Evolutionary conservation across 495 filamentous ascomycete genomes (phyloP), one percentile per base, ranked within the genome.

Genomic region (Annulohypoxylon maeteangense): DNA sequence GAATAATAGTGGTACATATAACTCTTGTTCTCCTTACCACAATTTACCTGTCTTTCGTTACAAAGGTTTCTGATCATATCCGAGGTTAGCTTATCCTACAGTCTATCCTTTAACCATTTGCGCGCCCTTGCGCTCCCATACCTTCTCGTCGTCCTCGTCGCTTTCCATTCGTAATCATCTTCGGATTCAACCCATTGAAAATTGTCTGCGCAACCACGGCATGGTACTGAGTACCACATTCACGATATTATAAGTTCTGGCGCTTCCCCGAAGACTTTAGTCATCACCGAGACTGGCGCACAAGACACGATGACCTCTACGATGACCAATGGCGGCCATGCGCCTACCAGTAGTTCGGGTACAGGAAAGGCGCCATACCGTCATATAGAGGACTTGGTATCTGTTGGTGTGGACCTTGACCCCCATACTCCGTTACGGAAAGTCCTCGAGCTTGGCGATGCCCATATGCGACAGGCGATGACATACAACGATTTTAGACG

Each of bases 371-470:
- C 77, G 6, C 77, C 81, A 14, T 90, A 89, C 68, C 88, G 90
- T 16, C 92, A 94, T 79, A 89, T 94, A 70, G 90, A 92, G 68
- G 92, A 94, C 77, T 81, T 94, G 45, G 85, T 88, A 5, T 80
- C 81, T 0, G 82, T 81, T 29, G 73, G 62, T 5, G 79, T 82
- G 61, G 79, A 86, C 16, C 53, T 84, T 36, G 79, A 86, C 53
- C 72, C 77, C 18, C 72, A 84, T 42, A 74, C 77, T 22, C 79
- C 85, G 29, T 74, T 90, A 29, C 82, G 82, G 12, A 85, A 74
- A 40, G 65, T 89, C 10, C 78, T 90, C 22, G 78, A 82, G 42
- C 67, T 72, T 20, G 88, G 84, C 53, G 86, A 89, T 55, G 57
- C 67, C 2, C 80, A 78, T 32, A 78, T 87, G 38, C 81, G 79